These are phyloP conservation scores for Globisporangium orthogonon DNA, from an alignment of 352 stramenopile species.

Conservation along the genomic window DNA sequence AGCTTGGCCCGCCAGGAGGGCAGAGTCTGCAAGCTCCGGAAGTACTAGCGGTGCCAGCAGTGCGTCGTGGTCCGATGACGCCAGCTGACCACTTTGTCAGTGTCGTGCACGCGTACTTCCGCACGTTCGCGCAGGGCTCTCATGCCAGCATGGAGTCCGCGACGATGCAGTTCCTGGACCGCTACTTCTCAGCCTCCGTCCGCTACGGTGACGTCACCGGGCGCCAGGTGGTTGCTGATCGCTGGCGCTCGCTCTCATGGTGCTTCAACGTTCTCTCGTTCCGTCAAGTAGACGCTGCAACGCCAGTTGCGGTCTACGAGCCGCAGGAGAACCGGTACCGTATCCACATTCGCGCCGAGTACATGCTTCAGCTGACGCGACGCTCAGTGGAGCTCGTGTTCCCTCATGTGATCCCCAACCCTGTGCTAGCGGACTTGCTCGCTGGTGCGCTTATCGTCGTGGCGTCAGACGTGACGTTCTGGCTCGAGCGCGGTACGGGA, in stretches of 20 bases:
- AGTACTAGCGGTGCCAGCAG: not conserved
- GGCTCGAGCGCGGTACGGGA: constrained; percentile 11
- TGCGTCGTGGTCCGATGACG: constrained; percentile 7
- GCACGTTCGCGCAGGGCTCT: constrained; percentile 3
- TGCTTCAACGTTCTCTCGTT: constrained; percentile 13
- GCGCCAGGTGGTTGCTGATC: constrained; percentile 9
- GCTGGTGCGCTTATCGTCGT: constrained; percentile 8
- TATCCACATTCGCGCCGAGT: constrained; percentile 8
- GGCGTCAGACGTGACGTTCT: constrained; percentile 16
- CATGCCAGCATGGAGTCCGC: constrained; percentile 2
- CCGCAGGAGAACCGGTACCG: constrained; percentile 8
- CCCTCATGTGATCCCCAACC: constrained; percentile 4
- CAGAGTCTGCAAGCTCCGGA: not conserved
- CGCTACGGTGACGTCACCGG: constrained; percentile 4
- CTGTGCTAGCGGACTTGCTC: not conserved
- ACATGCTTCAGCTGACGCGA: constrained; percentile 10
- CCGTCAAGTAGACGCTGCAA: not conserved
- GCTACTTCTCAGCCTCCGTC: constrained; percentile 8
- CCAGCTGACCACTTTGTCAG: constrained; percentile 9
- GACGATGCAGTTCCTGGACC: constrained; percentile 4
- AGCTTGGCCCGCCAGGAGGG: too few species aligned
- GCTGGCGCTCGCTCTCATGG: constrained; percentile 16
- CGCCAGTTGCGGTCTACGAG: constrained; percentile 5
- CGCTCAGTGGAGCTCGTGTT: constrained; percentile 14
- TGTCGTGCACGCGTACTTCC: constrained; percentile 10